Evolutionary conservation across 257 asterid species (phyloP).

Genomic region (Fraxinus excelsior): DNA sequence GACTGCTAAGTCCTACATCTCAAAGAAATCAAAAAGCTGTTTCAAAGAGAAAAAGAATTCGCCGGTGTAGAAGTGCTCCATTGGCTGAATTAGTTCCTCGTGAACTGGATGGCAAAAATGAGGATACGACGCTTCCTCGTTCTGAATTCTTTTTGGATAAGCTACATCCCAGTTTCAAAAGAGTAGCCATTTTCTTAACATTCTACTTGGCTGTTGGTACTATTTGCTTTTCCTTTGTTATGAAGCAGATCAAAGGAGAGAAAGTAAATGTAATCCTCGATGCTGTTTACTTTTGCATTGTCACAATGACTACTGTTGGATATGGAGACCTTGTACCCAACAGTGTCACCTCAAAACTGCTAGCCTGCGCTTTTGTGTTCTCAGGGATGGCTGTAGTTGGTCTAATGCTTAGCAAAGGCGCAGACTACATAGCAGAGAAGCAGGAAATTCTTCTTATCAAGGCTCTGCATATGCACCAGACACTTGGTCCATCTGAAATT

Average conservation of each 20-base stretch:
- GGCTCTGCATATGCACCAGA: conserved; percentile 58
- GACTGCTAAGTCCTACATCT: conserved; percentile 32
- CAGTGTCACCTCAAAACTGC: conserved; percentile 60
- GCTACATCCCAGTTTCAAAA: conserved; percentile 55
- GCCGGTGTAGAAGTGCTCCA: conserved; percentile 84
- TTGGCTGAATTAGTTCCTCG: conserved; percentile 45
- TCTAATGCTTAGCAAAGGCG: conserved; percentile 68
- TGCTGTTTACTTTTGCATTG: conserved; percentile 86
- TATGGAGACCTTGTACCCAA: conserved; percentile 91
- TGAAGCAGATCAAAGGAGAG: conserved; percentile 59
- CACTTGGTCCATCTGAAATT: conserved; percentile 44
- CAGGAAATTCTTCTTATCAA: conserved; percentile 65
- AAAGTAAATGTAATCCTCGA: conserved; percentile 69
- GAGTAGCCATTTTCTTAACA: conserved; percentile 45
- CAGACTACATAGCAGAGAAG: conserved; percentile 80
- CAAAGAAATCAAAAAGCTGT: conserved; percentile 26
- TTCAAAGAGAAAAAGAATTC: conserved; percentile 49
- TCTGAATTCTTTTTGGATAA: conserved; percentile 42
- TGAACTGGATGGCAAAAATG: conserved; percentile 39
- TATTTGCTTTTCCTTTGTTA: conserved; percentile 62
- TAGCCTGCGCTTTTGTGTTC: conserved; percentile 83
- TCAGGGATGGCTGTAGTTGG: conserved; percentile 85
- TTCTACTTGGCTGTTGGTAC: conserved; percentile 63
- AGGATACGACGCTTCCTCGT: conserved; percentile 19
- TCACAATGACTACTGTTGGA: conserved; percentile 96